Base-by-base conservation (phyloP, 202 grass and related monocot species). In the Elaeis oleifera region DNA sequence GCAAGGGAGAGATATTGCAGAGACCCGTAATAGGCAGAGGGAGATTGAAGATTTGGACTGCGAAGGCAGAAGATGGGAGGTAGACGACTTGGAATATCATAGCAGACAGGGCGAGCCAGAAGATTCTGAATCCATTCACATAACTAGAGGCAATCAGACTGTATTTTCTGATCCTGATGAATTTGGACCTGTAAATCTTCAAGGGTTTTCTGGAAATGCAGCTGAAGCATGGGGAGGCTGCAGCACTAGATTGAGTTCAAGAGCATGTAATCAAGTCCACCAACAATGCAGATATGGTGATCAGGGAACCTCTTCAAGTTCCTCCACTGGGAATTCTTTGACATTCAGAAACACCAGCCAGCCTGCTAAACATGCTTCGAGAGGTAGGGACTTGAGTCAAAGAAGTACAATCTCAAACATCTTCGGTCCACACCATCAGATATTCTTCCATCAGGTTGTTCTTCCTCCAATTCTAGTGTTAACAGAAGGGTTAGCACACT, bases 401-500 rank as follows among this genome's bases (percentile, higher is more conserved):
- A 57, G 6, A 36, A 58, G 19, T 23, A 24, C 44, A 4, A 28
- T 48, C 15, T 69, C 16, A 57, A 56, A 22, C 39, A 48, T 69
- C 54, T 20, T 17, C 57, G 20, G 8, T 16, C 17, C 28, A 6
- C 29, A 23, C 31, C 17, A 49, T 69, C 53, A 22, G 53, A 57
- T 49, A 27, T 49, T 69, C 31, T 56, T 57, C 29, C 9, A 24
- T 57, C 32, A 25, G 18, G 22, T 48, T 69, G 9, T 69, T 28
- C 66, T 49, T 44, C 36, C 36, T n/a, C 66, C 17, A 4, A 69
- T 29, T 56, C 36, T 44, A 5, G 78, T 16, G 62, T 71, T 14
- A 85, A 76, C 65, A 75, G 75, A 53, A 65, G 71, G 76, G 75
- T 79, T 9, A 79, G 63, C 22, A 70, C 71, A 4, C 76, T 79